Conservation (phyloP, 345 rosid species). For the Rhizophora apiculata region DNA sequence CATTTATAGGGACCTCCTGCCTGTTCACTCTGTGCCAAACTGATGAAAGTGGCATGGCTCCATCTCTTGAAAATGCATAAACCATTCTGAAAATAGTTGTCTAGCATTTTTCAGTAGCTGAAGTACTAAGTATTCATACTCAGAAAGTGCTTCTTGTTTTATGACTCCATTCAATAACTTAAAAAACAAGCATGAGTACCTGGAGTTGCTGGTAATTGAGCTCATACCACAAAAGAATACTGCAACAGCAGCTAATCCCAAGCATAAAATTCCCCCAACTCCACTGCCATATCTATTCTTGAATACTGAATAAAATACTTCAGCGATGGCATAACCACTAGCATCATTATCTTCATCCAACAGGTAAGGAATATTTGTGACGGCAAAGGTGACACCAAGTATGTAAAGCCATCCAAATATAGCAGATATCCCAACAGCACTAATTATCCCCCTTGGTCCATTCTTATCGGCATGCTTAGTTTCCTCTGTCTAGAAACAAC, state of each 20-base stretch:
- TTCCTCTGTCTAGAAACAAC: conserved; percentile 76
- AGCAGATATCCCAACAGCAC: conserved; percentile 84
- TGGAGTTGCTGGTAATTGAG: conserved; percentile 91
- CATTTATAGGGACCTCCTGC: conserved; percentile 79
- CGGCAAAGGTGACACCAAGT: conserved; percentile 83
- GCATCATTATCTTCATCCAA: conserved; percentile 72
- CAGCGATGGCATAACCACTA: conserved; percentile 89
- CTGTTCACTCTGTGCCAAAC: conserved; percentile 89
- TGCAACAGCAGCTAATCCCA: conserved; percentile 84
- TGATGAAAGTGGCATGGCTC: conserved; percentile 84
- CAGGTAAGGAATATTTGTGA: conserved; percentile 71
- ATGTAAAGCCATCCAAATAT: conserved; percentile 94
- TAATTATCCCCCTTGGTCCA: conserved; percentile 84
- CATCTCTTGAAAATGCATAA: conserved; percentile 97
- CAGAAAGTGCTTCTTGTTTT: background rate
- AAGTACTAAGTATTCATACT: background rate
- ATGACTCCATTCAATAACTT: background rate
- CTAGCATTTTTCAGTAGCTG: conserved; percentile 1
- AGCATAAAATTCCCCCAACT: conserved; percentile 77
- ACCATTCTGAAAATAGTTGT: conserved; percentile 63
- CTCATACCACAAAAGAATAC: conserved; percentile 99
- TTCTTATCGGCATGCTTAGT: conserved; percentile 84
- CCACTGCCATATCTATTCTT: conserved; percentile 86
- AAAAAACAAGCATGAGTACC: conserved; percentile 34
- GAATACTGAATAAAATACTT: conserved; percentile 80